Evolutionary conservation across 495 filamentous ascomycete genomes (phyloP), one percentile per base, ranked within the genome.

Genomic region (Coniosporium apollinis): DNA sequence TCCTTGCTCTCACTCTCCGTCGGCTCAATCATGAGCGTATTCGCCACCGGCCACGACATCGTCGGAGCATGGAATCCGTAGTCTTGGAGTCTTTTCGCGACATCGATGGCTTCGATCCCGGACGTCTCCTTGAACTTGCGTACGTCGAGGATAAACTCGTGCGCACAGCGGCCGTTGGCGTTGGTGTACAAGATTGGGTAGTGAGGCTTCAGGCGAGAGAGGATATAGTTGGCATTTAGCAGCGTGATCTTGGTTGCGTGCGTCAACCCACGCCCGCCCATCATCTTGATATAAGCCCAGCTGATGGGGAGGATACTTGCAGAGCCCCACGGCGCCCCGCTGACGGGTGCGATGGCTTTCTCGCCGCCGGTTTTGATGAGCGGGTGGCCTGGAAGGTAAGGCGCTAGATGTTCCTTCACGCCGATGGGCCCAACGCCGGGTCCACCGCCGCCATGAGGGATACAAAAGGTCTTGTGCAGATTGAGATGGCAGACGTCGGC

Each of bases 401-500:
- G 67, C 5, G 68, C 60, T 30, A 97, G 71, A 49, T 91, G 84
- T 31, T 69, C 57, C 46, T 82, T 86, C 26, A 96, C 89, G 48
- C 87, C 86, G 39, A 97, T 93, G 34, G 89, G 89, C 1, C 89
- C 89, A 28, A 96, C 84, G 41, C 89, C 89, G 4, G 89, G 89
- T 16, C 89, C 89, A 39, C 89, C 89, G 39, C 89, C 89, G 34
- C 89, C 89, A 56, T 97, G 89, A 15, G 89, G 89, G 47, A 97
- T 97, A 60, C 89, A 97, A 67, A 97, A 97, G 1, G 89, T 97
- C 64, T 97, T 97, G 69, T 97, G 89, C 11, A 97, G 66, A 56
- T 97, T 97, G 37, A 97, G 61, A 62, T 97, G 89, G 69, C 89
- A 97, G 18, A 96, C 91, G 50, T 97, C 89, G 8, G 89, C 89